phyloP scores from a whole-genome alignment of 176 grass and related monocot genomes.

The Otatea glauca region DNA sequence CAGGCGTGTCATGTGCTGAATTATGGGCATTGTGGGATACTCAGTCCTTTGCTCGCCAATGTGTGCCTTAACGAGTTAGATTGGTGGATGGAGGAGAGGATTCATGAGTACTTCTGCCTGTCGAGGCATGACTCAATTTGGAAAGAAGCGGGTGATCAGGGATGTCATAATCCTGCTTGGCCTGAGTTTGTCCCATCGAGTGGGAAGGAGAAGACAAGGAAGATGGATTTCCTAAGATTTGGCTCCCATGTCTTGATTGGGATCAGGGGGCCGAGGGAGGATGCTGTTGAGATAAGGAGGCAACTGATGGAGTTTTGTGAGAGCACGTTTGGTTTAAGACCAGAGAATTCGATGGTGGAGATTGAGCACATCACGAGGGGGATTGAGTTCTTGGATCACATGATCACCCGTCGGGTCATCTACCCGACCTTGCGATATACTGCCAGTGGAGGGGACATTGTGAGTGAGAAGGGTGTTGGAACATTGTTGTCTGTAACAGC shows the following conservation, averaged over 20 bases:
- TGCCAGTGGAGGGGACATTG: slow-evolving; percentile 70
- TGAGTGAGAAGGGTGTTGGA: slow-evolving; percentile 85
- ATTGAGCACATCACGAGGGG: slow-evolving; percentile 96
- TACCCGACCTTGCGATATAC: slow-evolving; percentile 87
- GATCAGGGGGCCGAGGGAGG: slow-evolving; percentile 84
- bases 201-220: slow-evolving; percentile 72
- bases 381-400: slow-evolving; percentile 94
- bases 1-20: slow-evolving; percentile 61
- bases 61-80: slow-evolving; percentile 83
- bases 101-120: slow-evolving; percentile 70
- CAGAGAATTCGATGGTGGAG: slow-evolving; percentile 78
- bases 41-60: slow-evolving; percentile 89
- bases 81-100: slow-evolving; percentile 87
- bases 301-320: slow-evolving; percentile 82
- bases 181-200: slow-evolving; percentile 85
- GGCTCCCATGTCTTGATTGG: slow-evolving; percentile 84
- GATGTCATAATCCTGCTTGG: slow-evolving; percentile 92
- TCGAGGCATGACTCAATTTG: slow-evolving; percentile 83
- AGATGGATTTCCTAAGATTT: slow-evolving; percentile 88
- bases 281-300: slow-evolving; percentile 67
- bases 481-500: slow-evolving; percentile 87
- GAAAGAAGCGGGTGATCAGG: slow-evolving; percentile 65
- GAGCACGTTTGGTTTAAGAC: slow-evolving; percentile 71
- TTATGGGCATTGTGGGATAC: slow-evolving; percentile 81
- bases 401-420: slow-evolving; percentile 80